These are phyloP conservation scores for Talaromyces borbonicus DNA, from an alignment of 495 filamentous ascomycete species.

Conservation along the genomic window DNA sequence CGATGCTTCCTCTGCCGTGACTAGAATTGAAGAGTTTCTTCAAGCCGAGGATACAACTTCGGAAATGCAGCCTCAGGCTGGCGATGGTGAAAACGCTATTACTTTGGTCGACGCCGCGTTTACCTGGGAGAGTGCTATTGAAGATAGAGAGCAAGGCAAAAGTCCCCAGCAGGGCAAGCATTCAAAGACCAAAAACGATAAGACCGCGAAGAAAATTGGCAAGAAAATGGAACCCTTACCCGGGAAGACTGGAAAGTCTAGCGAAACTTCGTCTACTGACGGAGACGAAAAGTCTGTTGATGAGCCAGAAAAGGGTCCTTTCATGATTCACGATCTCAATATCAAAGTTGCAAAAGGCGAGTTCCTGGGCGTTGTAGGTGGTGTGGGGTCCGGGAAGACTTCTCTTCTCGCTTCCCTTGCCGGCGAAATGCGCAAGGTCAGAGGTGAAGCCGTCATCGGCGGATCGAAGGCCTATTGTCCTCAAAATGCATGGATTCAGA, in stretches of 20 bases:
- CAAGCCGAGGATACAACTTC: conserved; percentile 79
- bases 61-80: conserved; percentile 40
- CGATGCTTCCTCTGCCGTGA: conserved; percentile 77
- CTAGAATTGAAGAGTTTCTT: conserved; percentile 79
- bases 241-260: background rate
- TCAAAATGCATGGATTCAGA: conserved; percentile 12
- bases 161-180: conserved; percentile 28
- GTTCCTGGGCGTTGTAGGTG: conserved; percentile 8
- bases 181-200: background rate
- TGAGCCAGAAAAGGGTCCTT: conserved; percentile 20
- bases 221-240: background rate
- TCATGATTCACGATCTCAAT: conserved; percentile 8
- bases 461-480: conserved; percentile 7
- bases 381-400: conserved; percentile 11
- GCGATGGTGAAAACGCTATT: background rate
- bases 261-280: conserved; percentile 9
- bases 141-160: conserved; percentile 13
- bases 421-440: conserved; percentile 8
- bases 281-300: conserved; percentile 11
- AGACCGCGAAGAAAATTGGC: background rate
- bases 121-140: conserved; percentile 8
- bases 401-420: conserved; percentile 11
- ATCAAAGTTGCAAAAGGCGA: conserved; percentile 5
- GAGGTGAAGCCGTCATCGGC: conserved; percentile 3
- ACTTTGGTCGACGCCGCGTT: conserved; percentile 6